A percentile compares a stretch with the other conserved stretches of the same genome.
Evolutionary conservation across 2,329 filamentous ascomycete species (phyloP).

Genomic region (Beauveria bassiana): DNA sequence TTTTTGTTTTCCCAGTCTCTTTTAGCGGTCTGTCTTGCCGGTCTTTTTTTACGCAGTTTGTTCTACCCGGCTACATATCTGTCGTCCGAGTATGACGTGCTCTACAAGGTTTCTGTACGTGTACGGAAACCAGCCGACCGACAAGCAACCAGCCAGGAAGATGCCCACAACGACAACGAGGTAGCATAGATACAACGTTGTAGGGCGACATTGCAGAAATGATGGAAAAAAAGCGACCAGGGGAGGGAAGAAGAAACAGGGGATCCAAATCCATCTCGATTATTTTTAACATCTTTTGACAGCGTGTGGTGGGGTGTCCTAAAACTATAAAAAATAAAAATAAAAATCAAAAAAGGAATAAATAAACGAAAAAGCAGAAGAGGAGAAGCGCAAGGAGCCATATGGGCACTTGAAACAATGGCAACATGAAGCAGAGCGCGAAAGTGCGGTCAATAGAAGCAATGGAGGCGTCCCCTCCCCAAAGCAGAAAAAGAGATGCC

Average conservation of each 20-base stretch:
- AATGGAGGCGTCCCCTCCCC: not conserved
- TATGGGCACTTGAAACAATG: slow-evolving; percentile 1
- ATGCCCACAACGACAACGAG: not conserved
- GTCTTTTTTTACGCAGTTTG: not conserved
- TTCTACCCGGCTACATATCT: not conserved
- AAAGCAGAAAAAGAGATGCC: not conserved
- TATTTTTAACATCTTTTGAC: slow-evolving; percentile 1
- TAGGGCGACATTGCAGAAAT: not conserved
- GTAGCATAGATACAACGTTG: slow-evolving; percentile 2
- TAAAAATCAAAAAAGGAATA: too few species aligned
- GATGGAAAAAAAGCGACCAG: not conserved
- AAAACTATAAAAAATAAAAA: not conserved
- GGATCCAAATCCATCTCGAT: not conserved
- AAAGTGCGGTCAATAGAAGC: slow-evolving; percentile 4
- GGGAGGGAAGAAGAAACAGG: not conserved
- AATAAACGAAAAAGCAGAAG: too few species aligned
- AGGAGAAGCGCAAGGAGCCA: not conserved
- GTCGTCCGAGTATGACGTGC: not conserved
- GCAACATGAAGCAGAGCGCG: slow-evolving; percentile 1
- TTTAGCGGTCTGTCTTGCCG: not conserved
- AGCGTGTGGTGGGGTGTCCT: not conserved
- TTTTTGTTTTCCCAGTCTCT: too few species aligned
- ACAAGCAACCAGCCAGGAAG: not conserved
- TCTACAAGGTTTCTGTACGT: not conserved
- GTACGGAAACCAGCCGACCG: not conserved